Percentiles rank a stretch among this genome's conserved stretches.
Conservation (phyloP, 257 asterid genomes). For the Przewalskia tangutica region DNA sequence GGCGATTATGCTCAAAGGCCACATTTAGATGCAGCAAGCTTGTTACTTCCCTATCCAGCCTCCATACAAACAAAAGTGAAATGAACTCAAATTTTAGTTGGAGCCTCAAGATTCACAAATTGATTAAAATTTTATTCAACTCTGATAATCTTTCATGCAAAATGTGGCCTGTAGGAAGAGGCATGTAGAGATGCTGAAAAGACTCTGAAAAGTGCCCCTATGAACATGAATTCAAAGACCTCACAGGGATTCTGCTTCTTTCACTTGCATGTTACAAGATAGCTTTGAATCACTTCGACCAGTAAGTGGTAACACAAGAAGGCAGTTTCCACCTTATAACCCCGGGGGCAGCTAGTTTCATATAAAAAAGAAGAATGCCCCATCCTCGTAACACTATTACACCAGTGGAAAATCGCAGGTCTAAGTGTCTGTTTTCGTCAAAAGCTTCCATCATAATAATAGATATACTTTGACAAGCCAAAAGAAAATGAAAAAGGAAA, state of each 20-base stretch:
- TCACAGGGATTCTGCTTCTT: neutral
- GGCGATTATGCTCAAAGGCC: neutral
- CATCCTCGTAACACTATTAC: neutral
- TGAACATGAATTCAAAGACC: neutral
- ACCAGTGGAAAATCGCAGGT: neutral
- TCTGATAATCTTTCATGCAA: neutral
- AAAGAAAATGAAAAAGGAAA: neutral
- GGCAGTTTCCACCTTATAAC: neutral
- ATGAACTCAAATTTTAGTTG: neutral
- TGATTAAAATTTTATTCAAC: neutral
- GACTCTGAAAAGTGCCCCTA: neutral
- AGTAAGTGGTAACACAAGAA: neutral
- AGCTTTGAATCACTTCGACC: neutral
- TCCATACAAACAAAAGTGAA: neutral
- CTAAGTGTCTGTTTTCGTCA: neutral
- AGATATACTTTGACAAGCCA: neutral
- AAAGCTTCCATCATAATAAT: neutral
- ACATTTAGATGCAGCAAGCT: neutral
- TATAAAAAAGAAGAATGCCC: neutral
- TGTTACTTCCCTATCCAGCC: neutral
- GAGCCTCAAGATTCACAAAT: neutral
- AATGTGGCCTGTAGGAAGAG: neutral
- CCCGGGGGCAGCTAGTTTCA: neutral
- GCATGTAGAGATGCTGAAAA: neutral
- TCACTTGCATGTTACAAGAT: neutral